phyloP scores from a whole-genome alignment of 2,329 filamentous ascomycete genomes.

The Fusarium concolor region DNA sequence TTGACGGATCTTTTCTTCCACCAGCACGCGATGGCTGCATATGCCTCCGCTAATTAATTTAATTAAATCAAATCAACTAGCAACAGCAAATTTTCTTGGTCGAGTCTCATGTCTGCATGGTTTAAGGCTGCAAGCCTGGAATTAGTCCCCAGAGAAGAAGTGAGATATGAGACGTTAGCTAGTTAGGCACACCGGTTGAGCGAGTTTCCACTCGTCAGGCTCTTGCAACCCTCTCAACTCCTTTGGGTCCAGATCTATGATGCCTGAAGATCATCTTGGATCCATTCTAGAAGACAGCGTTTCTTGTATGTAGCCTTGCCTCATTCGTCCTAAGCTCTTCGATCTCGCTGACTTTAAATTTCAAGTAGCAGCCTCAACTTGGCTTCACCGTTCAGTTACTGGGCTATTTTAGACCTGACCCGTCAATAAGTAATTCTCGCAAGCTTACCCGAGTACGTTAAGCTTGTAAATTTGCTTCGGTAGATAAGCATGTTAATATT shows the following conservation, averaged over 20 bases:
- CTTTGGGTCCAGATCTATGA: constrained; percentile 21
- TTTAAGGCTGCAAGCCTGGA: neutral
- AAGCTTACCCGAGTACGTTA: constrained; percentile 14
- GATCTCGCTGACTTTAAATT: neutral
- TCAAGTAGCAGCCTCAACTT: neutral
- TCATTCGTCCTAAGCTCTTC: neutral
- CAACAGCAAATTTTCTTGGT: neutral
- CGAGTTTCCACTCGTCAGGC: constrained; percentile 9
- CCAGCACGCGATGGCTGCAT: constrained; percentile 30
- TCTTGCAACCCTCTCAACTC: constrained; percentile 2
- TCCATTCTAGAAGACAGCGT: constrained; percentile 20
- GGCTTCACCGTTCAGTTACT: neutral
- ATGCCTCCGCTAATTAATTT: constrained; percentile 27
- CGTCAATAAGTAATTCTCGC: neutral
- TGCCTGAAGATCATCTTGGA: constrained; percentile 22
- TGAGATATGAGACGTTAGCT: neutral
- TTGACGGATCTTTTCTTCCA: constrained; percentile 24
- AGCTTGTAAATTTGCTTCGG: neutral
- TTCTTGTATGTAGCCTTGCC: neutral
- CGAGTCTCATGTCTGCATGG: constrained; percentile 1
- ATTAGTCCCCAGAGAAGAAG: constrained; percentile 14
- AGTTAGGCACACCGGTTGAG: neutral
- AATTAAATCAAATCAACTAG: constrained; percentile 7
- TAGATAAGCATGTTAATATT: constrained; percentile 1
- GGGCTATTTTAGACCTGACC: neutral